phyloP scores from a whole-genome alignment of 495 filamentous ascomycete species.

The Pyrenopolyporus hunteri region DNA sequence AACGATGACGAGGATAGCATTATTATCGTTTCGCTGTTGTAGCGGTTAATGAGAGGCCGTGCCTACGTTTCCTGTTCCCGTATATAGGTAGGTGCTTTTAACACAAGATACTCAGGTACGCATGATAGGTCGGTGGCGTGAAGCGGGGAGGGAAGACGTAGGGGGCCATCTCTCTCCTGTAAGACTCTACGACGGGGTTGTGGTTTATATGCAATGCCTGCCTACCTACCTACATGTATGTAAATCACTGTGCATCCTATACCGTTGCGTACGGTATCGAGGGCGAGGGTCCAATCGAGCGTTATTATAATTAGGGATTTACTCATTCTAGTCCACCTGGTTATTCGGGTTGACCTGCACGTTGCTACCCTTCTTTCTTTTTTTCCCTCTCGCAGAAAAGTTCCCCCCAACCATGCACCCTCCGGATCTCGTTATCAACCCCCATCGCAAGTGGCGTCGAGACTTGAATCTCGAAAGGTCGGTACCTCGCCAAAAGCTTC shows the following conservation, averaged over 20 bases:
- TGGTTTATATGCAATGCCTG: no score
- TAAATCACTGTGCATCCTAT: constrained; percentile 17
- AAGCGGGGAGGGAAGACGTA: no score
- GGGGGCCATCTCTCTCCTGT: no score
- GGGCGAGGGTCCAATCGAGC: no score
- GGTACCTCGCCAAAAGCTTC: constrained; percentile 10
- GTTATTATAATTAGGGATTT: no score
- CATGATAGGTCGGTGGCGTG: neutral
- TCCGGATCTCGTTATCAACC: neutral
- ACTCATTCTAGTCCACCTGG: no score
- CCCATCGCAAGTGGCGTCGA: neutral
- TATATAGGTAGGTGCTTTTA: no score
- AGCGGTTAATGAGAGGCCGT: neutral
- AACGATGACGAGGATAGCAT: constrained; percentile 1
- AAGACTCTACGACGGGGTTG: no score
- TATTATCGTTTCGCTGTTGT: neutral
- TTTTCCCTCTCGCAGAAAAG: no score
- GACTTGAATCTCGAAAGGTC: constrained; percentile 2
- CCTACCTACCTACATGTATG: neutral
- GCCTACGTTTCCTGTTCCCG: neutral
- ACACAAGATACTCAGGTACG: neutral
- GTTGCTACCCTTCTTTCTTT: no score
- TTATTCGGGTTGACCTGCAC: no score
- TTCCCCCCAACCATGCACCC: no score
- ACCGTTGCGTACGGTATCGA: constrained; percentile 1